These are phyloP conservation scores for Fusarium miscanthi DNA, from an alignment of 2,329 filamentous ascomycete species.

Conservation along the genomic window DNA sequence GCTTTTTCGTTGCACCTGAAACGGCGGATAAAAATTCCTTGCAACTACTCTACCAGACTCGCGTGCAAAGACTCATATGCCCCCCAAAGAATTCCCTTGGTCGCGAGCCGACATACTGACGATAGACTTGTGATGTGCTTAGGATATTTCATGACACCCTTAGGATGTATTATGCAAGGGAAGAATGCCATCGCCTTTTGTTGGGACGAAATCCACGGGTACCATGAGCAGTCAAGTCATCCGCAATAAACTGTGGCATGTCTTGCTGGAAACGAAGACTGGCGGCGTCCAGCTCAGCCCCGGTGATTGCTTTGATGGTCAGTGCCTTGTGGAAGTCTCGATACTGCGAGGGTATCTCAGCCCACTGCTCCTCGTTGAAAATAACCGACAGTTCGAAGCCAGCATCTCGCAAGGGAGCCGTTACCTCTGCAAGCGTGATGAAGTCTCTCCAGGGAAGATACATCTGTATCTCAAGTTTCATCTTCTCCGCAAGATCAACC, in stretches of 20 bases:
- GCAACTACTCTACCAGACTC: background rate
- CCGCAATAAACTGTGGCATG: background rate
- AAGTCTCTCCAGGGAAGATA: background rate
- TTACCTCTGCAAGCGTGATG: background rate
- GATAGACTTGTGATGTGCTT: background rate
- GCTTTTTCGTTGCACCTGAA: background rate
- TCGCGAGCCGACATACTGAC: no score
- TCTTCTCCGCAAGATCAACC: background rate
- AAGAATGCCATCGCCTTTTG: background rate
- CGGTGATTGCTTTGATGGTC: background rate
- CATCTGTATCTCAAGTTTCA: background rate
- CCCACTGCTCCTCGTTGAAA: background rate
- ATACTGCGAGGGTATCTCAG: background rate
- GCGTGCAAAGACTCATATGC: background rate
- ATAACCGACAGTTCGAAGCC: background rate
- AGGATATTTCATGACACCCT: background rate
- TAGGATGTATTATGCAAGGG: background rate
- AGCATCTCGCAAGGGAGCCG: background rate
- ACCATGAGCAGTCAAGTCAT: background rate
- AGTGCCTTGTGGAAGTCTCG: background rate
- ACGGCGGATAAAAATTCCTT: no score
- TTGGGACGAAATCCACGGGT: background rate
- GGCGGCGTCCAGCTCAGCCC: background rate
- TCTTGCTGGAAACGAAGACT: background rate
- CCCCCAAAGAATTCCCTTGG: accelerated